phyloP scores from a whole-genome alignment of 495 filamentous ascomycete species.

The Aspergillus haitiensis region DNA sequence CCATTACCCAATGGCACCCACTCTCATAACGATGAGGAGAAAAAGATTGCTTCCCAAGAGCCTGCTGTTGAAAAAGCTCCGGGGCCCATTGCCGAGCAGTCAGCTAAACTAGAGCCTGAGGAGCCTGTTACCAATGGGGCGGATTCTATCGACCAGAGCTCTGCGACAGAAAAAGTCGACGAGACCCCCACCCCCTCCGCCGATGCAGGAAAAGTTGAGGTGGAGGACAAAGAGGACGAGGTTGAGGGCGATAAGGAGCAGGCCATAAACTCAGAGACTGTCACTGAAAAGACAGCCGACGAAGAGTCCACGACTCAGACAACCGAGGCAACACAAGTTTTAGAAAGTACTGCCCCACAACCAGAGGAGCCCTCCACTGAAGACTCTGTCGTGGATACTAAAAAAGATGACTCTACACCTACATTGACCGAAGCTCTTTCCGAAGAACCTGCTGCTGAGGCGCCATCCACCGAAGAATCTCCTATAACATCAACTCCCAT shows the following conservation, averaged over 20 bases:
- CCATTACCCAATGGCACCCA: conserved; percentile 13
- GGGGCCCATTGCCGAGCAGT: conserved; percentile 12
- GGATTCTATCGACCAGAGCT: conserved; percentile 14
- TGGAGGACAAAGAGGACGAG: conserved; percentile 6
- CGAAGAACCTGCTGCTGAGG: conserved; percentile 24
- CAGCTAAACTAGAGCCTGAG: conserved; percentile 1
- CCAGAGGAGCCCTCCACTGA: conserved; percentile 13
- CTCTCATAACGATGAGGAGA: conserved; percentile 4
- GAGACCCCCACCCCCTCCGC: conserved; percentile 3
- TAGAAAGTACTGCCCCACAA: not conserved
- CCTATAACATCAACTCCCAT: not conserved
- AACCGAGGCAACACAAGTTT: not conserved
- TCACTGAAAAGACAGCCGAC: not conserved
- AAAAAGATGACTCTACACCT: conserved; percentile 12
- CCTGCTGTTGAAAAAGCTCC: conserved; percentile 17
- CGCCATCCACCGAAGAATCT: conserved; percentile 17
- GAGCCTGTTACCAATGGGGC: conserved; percentile 17
- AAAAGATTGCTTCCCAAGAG: conserved; percentile 8
- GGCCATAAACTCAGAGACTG: not conserved
- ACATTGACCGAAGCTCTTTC: conserved; percentile 11
- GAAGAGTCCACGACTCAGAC: not conserved
- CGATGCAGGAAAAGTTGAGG: not conserved
- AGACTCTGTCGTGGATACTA: conserved; percentile 3
- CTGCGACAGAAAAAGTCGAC: conserved; percentile 11
- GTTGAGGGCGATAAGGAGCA: not conserved